Base-by-base conservation (phyloP, 1,139 yeast genomes). In the Pichia sp. region DNA sequence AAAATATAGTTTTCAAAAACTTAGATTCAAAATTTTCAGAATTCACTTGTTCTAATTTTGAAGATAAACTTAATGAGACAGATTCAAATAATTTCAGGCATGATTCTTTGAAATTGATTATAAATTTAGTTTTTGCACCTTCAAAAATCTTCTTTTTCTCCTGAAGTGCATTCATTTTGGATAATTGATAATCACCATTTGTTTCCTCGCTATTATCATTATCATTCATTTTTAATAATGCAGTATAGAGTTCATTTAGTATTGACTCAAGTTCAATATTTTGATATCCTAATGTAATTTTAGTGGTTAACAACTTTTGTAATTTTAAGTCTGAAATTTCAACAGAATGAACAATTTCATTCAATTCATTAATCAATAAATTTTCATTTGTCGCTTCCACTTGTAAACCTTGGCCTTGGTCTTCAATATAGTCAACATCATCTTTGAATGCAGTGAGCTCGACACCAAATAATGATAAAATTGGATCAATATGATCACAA, bases 301-400 rank as follows among this genome's bases (percentile, higher is more conserved):
- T 73, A 44, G 81, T 76, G 14, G 68, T 65, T 36, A 76, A 68
- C 42, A 89, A 70, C 22, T 71, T 68, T 10, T 69, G 67, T 53
- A 88, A 70, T 38, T 84, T 83, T 1, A 72, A 71, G 18, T 77
- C 77, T 56, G 83, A 81, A 44, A 90, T 73, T 52, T 84, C 79
- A 9, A 88, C 87, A 28, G 89, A 85, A 49, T 79, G 78, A 55
- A 89, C 70, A 48, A 89, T 74, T n/a, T 76, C 78, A 51, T 80
- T 78, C 53, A 90, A 75, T 54, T 87, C 93, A 50, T 77, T 79
- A 74, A 83, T 84, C 43, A 91, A 72, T 25, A 76, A 68, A 61
- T 87, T 87, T 67, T 87, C 88, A 67, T 91, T 91, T 42, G 88
- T 83, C 6, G 93, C 81, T 60, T 84, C 85, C 4, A 90, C 86